Evolutionary conservation across 305 asterid genomes (phyloP), one percentile per base, ranked within the genome.

Genomic region (Solanum hybrid): DNA sequence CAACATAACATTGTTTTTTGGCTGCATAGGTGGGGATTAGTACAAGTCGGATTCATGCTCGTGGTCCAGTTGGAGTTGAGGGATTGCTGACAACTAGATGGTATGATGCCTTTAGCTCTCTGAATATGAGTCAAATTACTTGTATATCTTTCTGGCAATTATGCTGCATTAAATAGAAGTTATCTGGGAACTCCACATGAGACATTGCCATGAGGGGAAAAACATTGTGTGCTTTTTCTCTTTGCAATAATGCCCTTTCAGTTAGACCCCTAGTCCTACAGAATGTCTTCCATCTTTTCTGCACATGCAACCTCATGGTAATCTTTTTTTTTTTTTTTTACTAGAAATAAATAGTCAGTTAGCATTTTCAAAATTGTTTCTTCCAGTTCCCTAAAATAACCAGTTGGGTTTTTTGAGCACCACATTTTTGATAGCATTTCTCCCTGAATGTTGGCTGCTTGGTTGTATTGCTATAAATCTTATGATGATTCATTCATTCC

Each of bases 31-130:
- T 98, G 89, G 99, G 99, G 76, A 95, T 97, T 79, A 97, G 99
- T 92, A 97, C 99, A 24, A 96, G 99, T 89, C 96, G 99, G 89
- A 97, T 97, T 89, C 99, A 97, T 93, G 99, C 99, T 38, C 98
- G 99, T 89, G 99, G 99, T 72, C 99, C 99, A 17, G 99, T 97
- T 38, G 99, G 99, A 73, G 99, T 97, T 86, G 99, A 97, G 93
- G 99, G 99, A 86, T 92, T 97, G 94, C 98, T 97, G 41, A 97
- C 99, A 32, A 97, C 98, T 15, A 92, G 99, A 92, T 95, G 98
- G 98, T 95, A 92, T 31, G 89, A 26, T 89, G 89, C 14, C 39
- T 15, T 51, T 78, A 32, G n/a, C 75, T 85, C 45, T 85, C 32
- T 32, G 88, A 85, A 85, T 57, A 57, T 85, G 38, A 15, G 88